Conservation (phyloP, 1,284 basidiomycete genomes). For the Ganoderma sinense region DNA sequence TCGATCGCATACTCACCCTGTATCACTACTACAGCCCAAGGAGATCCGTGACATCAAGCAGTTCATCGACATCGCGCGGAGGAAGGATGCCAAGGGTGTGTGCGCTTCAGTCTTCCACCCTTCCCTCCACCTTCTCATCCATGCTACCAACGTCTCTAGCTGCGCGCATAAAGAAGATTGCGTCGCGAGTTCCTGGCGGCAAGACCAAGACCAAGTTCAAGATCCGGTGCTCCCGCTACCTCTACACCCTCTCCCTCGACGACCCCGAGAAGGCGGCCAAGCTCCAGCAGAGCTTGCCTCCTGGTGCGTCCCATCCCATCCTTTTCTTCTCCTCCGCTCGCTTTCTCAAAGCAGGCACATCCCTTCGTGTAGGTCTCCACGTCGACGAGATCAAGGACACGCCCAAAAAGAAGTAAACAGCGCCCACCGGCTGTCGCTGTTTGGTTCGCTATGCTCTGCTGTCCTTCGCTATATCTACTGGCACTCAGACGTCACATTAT, state of each 20-base stretch:
- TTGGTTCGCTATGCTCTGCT: constrained; percentile 11
- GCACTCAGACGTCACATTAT: constrained; percentile 20
- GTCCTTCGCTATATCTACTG: constrained; percentile 14
- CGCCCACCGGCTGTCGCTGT: constrained; percentile 1
- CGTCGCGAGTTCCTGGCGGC: constrained; percentile 70
- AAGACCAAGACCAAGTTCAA: constrained; percentile 98
- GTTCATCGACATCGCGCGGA: constrained; percentile 96
- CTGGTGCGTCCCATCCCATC: constrained; percentile 66
- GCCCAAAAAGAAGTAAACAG: constrained; percentile 72
- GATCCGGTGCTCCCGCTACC: constrained; percentile 96
- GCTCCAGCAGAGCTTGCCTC: constrained; percentile 94
- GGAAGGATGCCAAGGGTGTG: constrained; percentile 85
- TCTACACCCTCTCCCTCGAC: constrained; percentile 96
- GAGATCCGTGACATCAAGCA: constrained; percentile 99
- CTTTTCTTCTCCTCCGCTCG: neutral
- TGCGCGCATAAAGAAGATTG: constrained; percentile 96
- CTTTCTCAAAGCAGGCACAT: neutral
- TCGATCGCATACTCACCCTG: neutral
- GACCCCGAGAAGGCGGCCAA: constrained; percentile 99
- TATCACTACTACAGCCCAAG: constrained; percentile 75
- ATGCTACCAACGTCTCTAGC: constrained; percentile 54
- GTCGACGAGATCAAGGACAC: constrained; percentile 72
- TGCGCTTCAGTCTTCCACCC: constrained; percentile 26
- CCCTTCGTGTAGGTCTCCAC: constrained; percentile 58
- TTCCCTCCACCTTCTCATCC: constrained; percentile 33